Conservation (phyloP, 192 early-diverging fungal genomes). For the Gryganskiella cystojenkinii region DNA sequence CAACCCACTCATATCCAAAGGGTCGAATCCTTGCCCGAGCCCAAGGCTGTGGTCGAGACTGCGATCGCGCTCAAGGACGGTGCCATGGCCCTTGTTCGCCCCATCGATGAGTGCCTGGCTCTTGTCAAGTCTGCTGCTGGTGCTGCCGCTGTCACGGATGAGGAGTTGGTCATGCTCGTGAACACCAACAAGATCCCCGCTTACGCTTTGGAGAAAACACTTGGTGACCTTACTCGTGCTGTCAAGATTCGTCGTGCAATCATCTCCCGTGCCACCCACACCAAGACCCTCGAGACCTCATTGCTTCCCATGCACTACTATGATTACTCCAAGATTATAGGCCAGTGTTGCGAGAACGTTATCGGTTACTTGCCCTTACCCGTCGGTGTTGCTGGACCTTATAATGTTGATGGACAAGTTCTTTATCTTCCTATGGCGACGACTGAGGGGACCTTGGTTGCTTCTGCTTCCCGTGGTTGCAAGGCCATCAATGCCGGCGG, state of each 20-base stretch:
- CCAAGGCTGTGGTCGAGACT: slow-evolving; percentile 32
- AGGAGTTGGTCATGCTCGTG: slow-evolving; percentile 81
- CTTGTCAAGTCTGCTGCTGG: slow-evolving; percentile 58
- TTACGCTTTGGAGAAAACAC: slow-evolving; percentile 90
- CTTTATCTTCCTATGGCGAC: slow-evolving; percentile 96
- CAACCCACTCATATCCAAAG: slow-evolving; percentile 39
- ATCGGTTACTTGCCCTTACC: slow-evolving; percentile 94
- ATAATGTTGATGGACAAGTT: slow-evolving; percentile 82
- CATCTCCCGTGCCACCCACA: slow-evolving; percentile 73
- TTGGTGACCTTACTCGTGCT: slow-evolving; percentile 83
- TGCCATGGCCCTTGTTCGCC: slow-evolving; percentile 36
- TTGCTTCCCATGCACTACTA: slow-evolving; percentile 86
- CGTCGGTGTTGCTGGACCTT: slow-evolving; percentile 91
- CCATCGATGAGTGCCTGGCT: slow-evolving; percentile 56
- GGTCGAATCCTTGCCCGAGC: slow-evolving; percentile 35
- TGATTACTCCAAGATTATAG: slow-evolving; percentile 89
- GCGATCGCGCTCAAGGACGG: slow-evolving; percentile 11
- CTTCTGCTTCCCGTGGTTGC: slow-evolving; percentile 92
- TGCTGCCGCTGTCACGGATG: slow-evolving; percentile 68
- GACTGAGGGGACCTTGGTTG: slow-evolving; percentile 91
- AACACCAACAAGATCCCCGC: slow-evolving; percentile 77
- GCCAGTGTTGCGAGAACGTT: slow-evolving; percentile 96
- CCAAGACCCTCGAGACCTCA: slow-evolving; percentile 73
- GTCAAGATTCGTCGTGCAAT: slow-evolving; percentile 84
- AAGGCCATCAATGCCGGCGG: slow-evolving; percentile 92